phyloP scores from a whole-genome alignment of 768 basidiomycete genomes.

The Trametes punicea region DNA sequence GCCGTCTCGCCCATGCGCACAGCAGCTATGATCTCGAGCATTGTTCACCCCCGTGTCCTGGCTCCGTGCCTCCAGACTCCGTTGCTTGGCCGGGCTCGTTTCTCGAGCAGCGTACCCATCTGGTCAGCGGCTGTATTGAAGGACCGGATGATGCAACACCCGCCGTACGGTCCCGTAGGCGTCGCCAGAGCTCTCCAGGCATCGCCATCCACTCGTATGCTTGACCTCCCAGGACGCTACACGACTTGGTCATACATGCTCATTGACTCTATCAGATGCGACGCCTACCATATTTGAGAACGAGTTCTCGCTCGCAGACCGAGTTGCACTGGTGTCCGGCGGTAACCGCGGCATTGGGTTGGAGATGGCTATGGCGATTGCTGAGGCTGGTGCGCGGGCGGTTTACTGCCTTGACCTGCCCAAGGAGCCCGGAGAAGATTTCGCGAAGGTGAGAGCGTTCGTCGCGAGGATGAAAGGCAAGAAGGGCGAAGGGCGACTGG shows the following conservation, averaged over 20 bases:
- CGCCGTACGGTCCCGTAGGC: slow-evolving; percentile 60
- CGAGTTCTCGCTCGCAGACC: slow-evolving; percentile 31
- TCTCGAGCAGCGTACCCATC: neutral
- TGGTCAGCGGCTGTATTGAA: neutral
- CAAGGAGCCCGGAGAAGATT: slow-evolving; percentile 52
- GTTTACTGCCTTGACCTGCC: slow-evolving; percentile 72
- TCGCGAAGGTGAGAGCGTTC: slow-evolving; percentile 49
- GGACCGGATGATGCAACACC: slow-evolving; percentile 29
- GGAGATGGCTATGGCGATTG: slow-evolving; percentile 73
- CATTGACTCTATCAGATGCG: slow-evolving; percentile 4
- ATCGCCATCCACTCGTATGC: slow-evolving; percentile 46
- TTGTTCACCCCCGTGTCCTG: neutral
- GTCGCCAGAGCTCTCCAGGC: slow-evolving; percentile 51
- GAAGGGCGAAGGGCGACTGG: slow-evolving; percentile 35
- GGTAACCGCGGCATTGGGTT: slow-evolving; percentile 61
- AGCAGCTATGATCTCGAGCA: neutral
- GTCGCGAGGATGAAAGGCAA: slow-evolving; percentile 18
- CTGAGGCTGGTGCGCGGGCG: slow-evolving; percentile 64
- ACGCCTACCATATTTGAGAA: slow-evolving; percentile 25
- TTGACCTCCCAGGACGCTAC: neutral
- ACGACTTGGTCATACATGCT: slow-evolving; percentile 27
- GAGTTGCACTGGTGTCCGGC: slow-evolving; percentile 39
- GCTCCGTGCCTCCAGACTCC: neutral
- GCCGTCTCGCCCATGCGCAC: neutral
- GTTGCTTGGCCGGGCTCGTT: neutral